Evolutionary conservation across 164 flowering plant species (phyloP), one percentile per base, ranked within the genome.

Genomic region (Kingdonia uniflora): DNA sequence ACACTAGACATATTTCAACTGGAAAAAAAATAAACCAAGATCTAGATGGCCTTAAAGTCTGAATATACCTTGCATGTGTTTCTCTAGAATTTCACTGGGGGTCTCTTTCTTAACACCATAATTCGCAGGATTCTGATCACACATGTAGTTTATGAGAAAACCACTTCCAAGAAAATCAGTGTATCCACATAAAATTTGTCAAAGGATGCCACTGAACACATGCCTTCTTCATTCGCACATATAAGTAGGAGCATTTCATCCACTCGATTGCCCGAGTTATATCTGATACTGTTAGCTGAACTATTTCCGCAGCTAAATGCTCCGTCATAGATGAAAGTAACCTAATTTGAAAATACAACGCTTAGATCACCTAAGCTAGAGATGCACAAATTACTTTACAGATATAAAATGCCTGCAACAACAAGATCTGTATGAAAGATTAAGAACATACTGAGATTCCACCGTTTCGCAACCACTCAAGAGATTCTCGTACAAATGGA

Each of bases 291-390:
- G 86, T 89, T 56, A 83, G 71, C 68, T 89, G 97, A 68, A 94
- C 99, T 69, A 94, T 87, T 76, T 94, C 97, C 5, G 99, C 96
- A 51, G 88, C 87, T 39, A 94, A 81, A 79, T 94, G 95, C 81
- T 89, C 97, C 54, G 80, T 80, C 61, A 80, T 51, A 57, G 88
- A 84, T 42, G 97, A 76, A 60, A 89, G 96, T 80, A 89, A 72
- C 63, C 99, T 89, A 65, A 45, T 47, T 35, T 2, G 38, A 51
- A 33, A 52, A 58, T 13, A 50, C 26, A 57, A 52, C 25, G 53
- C 10, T 39, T 33, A 52, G 48, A 44, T 26, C 22, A 45, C 21
- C n/a, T 26, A 51, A 43, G 49, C 54, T 42, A 44, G 55, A 23
- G 42, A 41, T 42, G 19, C 29, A 50, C n/a, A n/a, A 14, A 43